Evolutionary conservation across 805 yeast genomes (phyloP), one percentile per base, ranked within the genome.

Genomic region (Metschnikowia proteae): DNA sequence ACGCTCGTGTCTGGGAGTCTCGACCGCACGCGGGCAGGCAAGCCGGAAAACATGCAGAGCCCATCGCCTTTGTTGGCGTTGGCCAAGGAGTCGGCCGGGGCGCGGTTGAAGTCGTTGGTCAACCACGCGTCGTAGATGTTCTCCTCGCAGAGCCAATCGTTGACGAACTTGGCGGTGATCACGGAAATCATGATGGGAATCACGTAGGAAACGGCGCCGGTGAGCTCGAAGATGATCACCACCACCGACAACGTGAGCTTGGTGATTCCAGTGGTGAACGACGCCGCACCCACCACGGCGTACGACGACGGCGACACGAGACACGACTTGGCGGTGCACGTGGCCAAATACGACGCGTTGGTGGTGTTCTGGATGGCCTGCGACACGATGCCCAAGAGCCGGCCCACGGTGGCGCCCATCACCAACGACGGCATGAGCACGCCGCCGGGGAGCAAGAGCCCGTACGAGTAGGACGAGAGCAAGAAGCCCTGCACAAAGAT

Each of bases 161-260:
- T 84, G n/a, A 82, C 75, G 66, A 86, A 78, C 58, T 86, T 83
- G 42, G 91, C 80, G 6, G 83, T 74, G 73, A 89, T 78, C 2
- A 88, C 96, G 0, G 91, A 85, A 10, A 82, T 70, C 96, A 88
- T 88, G 29, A 88, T 85, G 0, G 96, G 96, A 38, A 88, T 70
- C 2, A 88, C 89, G 60, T 88, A 88, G 0, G 86, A 79, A 43
- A 89, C 74, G 0, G 96, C 96, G 26, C 96, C 96, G 0, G 96
- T 87, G 35, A 88, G 68, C 63, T 88, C 96, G 63, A 87, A 86
- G 53, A 88, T 73, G 26, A 89, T 80, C 5, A 88, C 91, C 13
- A 88, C 96, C 6, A 85, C 83, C 38, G 89, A 79, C 53, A 88
- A 84, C 3, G 91, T 87, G 67, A 88, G 78, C 54, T 88, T 81